Conservation (phyloP, 768 basidiomycete species). For the Phallus indusiatus region DNA sequence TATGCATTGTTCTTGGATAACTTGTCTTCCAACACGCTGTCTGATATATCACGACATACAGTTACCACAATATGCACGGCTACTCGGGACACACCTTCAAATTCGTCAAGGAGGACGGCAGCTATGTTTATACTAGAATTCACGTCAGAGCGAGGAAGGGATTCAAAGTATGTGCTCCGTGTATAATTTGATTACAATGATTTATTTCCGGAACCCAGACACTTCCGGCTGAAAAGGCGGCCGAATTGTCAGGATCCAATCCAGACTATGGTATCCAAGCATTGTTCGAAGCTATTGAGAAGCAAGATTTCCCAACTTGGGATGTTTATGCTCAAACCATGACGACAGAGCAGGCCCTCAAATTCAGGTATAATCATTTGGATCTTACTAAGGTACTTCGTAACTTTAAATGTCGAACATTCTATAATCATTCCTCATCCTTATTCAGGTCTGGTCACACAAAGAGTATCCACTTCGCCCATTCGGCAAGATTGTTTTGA, state of each 20-base stretch:
- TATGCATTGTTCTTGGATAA: slow-evolving; percentile 16
- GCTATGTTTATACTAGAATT: slow-evolving; percentile 80
- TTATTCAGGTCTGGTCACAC: slow-evolving; percentile 71
- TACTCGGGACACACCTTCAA: slow-evolving; percentile 93
- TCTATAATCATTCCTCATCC: slow-evolving; percentile 16
- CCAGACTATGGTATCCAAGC: slow-evolving; percentile 78
- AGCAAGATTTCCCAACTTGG: slow-evolving; percentile 76
- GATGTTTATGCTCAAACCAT: slow-evolving; percentile 92
- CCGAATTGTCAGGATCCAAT: slow-evolving; percentile 58
- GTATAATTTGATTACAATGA: slow-evolving; percentile 2
- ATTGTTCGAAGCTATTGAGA: slow-evolving; percentile 77
- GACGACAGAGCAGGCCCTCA: slow-evolving; percentile 86
- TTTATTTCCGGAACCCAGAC: slow-evolving; percentile 38
- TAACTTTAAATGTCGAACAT: slow-evolving; percentile 4
- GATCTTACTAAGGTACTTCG: slow-evolving; percentile 65
- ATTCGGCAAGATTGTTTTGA: slow-evolving; percentile 75
- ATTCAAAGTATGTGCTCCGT: slow-evolving; percentile 47
- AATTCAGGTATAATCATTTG: slow-evolving; percentile 82
- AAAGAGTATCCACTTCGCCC: slow-evolving; percentile 78
- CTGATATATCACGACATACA: slow-evolving; percentile 15
- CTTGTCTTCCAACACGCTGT: slow-evolving; percentile 10
- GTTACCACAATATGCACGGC: slow-evolving; percentile 77
- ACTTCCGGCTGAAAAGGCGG: slow-evolving; percentile 58
- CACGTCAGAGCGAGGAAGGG: slow-evolving; percentile 74
- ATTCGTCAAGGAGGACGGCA: slow-evolving; percentile 75